Evolutionary conservation across 1,284 basidiomycete species (phyloP).

Genomic region (Rhodotorula sp.): DNA sequence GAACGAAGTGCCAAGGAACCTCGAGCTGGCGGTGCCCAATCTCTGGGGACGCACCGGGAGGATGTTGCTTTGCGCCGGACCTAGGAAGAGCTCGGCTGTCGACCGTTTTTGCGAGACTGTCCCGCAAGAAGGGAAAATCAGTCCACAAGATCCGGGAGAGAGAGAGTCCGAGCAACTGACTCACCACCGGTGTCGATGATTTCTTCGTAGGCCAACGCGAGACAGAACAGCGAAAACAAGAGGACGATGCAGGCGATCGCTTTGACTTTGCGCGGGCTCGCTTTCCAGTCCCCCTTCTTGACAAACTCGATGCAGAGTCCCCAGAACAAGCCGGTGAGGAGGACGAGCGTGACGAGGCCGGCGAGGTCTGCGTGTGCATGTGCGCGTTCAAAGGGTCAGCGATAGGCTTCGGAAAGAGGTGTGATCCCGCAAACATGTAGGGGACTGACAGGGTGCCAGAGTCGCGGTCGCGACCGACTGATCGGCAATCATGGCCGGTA

Average conservation of each 20-base stretch:
- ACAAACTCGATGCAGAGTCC: not conserved
- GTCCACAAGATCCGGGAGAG: not conserved
- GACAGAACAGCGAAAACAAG: constrained; percentile 1
- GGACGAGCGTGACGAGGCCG: constrained; percentile 5
- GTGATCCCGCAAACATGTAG: no score
- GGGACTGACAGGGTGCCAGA: constrained; percentile 3
- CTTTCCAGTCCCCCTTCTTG: not conserved
- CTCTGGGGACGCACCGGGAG: not conserved
- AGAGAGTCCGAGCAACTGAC: not conserved
- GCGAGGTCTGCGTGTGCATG: not conserved
- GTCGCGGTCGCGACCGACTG: constrained; percentile 5
- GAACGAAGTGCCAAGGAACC: not conserved
- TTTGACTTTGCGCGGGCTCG: not conserved
- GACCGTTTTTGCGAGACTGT: constrained; percentile 12
- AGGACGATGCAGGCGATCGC: constrained; percentile 11
- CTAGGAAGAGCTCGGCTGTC: not conserved
- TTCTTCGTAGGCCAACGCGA: constrained; percentile 11
- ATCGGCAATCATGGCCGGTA: not conserved
- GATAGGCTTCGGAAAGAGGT: not conserved
- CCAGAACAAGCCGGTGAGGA: constrained; percentile 12
- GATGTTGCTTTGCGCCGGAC: constrained; percentile 11
- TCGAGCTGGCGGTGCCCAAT: not conserved
- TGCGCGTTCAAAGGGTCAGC: not conserved
- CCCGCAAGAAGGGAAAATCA: not conserved
- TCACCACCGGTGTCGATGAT: constrained; percentile 10